Evolutionary conservation across 1,284 basidiomycete genomes (phyloP).

Genomic region (Schizopora paradoxa): DNA sequence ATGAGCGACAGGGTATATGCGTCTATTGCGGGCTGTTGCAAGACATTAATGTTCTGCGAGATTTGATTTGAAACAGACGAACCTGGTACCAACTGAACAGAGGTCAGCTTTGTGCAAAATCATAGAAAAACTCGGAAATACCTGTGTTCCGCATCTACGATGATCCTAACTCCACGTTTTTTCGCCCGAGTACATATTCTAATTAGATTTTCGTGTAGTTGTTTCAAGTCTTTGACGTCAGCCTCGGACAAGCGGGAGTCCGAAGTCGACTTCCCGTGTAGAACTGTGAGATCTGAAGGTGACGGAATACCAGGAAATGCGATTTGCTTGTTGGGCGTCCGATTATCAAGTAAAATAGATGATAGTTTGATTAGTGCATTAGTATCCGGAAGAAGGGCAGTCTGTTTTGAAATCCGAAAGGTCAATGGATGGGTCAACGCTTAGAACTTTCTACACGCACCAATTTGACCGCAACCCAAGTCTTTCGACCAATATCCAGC

Average conservation of each 20-base stretch:
- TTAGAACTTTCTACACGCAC: conserved; percentile 34
- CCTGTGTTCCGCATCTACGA: conserved; percentile 83
- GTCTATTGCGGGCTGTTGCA: conserved; percentile 73
- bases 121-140: conserved; percentile 26
- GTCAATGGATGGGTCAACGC: conserved; percentile 3
- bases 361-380: conserved; percentile 52
- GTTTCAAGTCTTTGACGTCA: conserved; percentile 56
- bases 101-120: neutral
- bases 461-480: conserved; percentile 81
- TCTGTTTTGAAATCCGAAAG: conserved; percentile 41
- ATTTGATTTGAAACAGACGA: too few species aligned
- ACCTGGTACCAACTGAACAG: conserved; percentile 60
- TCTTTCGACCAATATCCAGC: conserved; percentile 41
- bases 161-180: conserved; percentile 55
- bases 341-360: conserved; percentile 40
- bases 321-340: conserved; percentile 30
- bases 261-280: conserved; percentile 23
- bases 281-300: conserved; percentile 43
- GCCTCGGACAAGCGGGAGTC: conserved; percentile 35
- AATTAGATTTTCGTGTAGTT: conserved; percentile 54
- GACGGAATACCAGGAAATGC: conserved; percentile 64
- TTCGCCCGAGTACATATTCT: conserved; percentile 57
- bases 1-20: conserved; percentile 72
- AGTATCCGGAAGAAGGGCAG: conserved; percentile 56
- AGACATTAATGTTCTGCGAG: neutral